phyloP scores from a whole-genome alignment of 2,329 filamentous ascomycete genomes.

The Aspergillus floridensis region DNA sequence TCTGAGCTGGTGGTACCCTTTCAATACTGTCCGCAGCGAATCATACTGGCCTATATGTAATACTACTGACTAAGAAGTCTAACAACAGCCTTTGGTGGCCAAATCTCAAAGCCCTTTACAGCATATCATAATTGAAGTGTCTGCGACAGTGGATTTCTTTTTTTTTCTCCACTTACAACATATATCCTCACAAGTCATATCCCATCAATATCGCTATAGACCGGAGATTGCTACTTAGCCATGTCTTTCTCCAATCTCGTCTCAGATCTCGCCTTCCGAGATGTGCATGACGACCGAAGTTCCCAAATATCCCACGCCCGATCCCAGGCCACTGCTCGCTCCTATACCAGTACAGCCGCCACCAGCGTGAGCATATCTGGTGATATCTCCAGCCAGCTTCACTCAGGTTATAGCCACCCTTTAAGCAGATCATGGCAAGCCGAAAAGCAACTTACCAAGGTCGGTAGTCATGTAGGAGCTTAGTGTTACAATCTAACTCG shows the following conservation, averaged over 20 bases:
- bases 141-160: background rate
- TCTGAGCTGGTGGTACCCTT: too few species aligned
- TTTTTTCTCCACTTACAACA: background rate
- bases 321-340: slow-evolving; percentile 41
- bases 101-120: too few species aligned
- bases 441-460: slow-evolving; percentile 82
- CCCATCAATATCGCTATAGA: background rate
- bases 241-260: slow-evolving; percentile 54
- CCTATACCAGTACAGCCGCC: slow-evolving; percentile 48
- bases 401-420: slow-evolving; percentile 78
- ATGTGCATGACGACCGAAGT: slow-evolving; percentile 43
- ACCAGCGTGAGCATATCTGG: slow-evolving; percentile 53
- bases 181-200: background rate
- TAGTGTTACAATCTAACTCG: background rate
- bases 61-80: too few species aligned
- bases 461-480: slow-evolving; percentile 36
- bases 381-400: slow-evolving; percentile 79
- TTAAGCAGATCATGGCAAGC: slow-evolving; percentile 78
- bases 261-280: slow-evolving; percentile 49
- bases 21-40: too few species aligned
- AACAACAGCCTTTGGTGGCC: too few species aligned
- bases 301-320: slow-evolving; percentile 44
- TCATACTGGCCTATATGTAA: too few species aligned
- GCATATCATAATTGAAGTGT: too few species aligned
- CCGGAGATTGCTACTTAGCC: background rate